A percentile compares a stretch with the other conserved stretches of the same genome.
Evolutionary conservation across 495 filamentous ascomycete species (phyloP).

Genomic region (Gamarada debralockiae): DNA sequence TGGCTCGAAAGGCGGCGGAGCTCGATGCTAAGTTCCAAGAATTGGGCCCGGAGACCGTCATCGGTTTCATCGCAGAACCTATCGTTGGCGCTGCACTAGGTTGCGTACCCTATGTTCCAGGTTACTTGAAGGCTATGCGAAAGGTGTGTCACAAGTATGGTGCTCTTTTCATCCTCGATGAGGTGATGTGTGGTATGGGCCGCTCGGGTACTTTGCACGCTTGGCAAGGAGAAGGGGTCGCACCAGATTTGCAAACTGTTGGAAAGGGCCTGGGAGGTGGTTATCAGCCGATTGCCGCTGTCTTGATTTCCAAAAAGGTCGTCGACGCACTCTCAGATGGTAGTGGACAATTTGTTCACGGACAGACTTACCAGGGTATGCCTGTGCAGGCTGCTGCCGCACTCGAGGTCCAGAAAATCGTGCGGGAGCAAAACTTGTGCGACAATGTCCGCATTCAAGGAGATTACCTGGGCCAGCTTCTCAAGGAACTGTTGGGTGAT

Average conservation of each 20-base stretch:
- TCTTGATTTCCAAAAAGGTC: slow-evolving; percentile 51
- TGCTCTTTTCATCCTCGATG: slow-evolving; percentile 67
- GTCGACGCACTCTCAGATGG: slow-evolving; percentile 52
- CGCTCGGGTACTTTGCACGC: slow-evolving; percentile 63
- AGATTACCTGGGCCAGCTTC: slow-evolving; percentile 37
- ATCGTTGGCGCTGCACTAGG: slow-evolving; percentile 58
- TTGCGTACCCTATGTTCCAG: slow-evolving; percentile 57
- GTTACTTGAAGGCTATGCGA: slow-evolving; percentile 62
- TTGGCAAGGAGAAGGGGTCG: slow-evolving; percentile 60
- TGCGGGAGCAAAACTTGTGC: slow-evolving; percentile 50
- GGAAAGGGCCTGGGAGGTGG: slow-evolving; percentile 67
- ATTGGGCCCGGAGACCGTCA: slow-evolving; percentile 67
- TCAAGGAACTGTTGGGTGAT: slow-evolving; percentile 37
- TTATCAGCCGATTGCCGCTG: slow-evolving; percentile 54
- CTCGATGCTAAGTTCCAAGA: slow-evolving; percentile 71
- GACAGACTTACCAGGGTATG: slow-evolving; percentile 61
- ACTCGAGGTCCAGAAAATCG: slow-evolving; percentile 55
- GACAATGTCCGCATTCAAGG: slow-evolving; percentile 51
- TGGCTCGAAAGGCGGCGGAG: slow-evolving; percentile 51
- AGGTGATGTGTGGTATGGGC: slow-evolving; percentile 80
- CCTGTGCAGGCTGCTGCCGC: slow-evolving; percentile 57
- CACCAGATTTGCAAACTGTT: slow-evolving; percentile 66
- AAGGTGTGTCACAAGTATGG: slow-evolving; percentile 60
- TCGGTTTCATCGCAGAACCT: slow-evolving; percentile 75
- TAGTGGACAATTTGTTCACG: slow-evolving; percentile 50